Evolutionary conservation across 2,329 filamentous ascomycete species (phyloP).

Genomic region (Fusarium goolgardi): DNA sequence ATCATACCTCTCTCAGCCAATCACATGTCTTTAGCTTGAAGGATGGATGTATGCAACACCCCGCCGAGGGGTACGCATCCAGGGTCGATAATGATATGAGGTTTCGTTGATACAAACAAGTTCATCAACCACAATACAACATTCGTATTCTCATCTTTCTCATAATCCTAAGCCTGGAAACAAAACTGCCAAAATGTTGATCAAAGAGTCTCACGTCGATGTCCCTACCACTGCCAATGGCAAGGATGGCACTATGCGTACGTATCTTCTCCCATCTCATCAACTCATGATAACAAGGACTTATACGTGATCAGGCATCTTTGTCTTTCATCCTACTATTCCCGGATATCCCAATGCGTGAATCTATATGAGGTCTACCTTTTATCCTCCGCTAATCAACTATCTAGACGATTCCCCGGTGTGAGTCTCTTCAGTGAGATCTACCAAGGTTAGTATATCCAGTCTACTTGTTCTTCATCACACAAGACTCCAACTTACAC

Average conservation of each 20-base stretch:
- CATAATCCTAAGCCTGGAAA: background rate
- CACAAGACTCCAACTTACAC: background rate
- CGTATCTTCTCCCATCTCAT: slow-evolving; percentile 17
- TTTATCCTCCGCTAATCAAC: slow-evolving; percentile 10
- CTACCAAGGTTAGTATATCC: slow-evolving; percentile 78
- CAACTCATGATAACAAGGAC: slow-evolving; percentile 19
- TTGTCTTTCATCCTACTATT: slow-evolving; percentile 87
- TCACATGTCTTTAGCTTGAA: slow-evolving; percentile 20
- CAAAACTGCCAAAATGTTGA: slow-evolving; percentile 57
- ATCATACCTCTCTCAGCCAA: slow-evolving; percentile 16
- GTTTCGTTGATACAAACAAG: slow-evolving; percentile 9
- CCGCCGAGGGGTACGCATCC: slow-evolving; percentile 38
- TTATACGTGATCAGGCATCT: slow-evolving; percentile 72
- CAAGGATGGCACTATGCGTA: slow-evolving; percentile 67
- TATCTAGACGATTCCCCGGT: slow-evolving; percentile 75
- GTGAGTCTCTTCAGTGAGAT: slow-evolving; percentile 94
- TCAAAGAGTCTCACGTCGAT: slow-evolving; percentile 65
- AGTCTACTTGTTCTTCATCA: slow-evolving; percentile 52
- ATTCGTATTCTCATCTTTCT: background rate
- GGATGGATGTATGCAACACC: slow-evolving; percentile 28
- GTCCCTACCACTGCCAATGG: slow-evolving; percentile 64
- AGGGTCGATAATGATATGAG: slow-evolving; percentile 36
- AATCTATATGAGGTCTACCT: slow-evolving; percentile 35
- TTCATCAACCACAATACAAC: background rate
- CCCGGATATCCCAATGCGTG: slow-evolving; percentile 88